Base-by-base conservation (phyloP, 805 yeast species). In the Candida insectalens region DNA sequence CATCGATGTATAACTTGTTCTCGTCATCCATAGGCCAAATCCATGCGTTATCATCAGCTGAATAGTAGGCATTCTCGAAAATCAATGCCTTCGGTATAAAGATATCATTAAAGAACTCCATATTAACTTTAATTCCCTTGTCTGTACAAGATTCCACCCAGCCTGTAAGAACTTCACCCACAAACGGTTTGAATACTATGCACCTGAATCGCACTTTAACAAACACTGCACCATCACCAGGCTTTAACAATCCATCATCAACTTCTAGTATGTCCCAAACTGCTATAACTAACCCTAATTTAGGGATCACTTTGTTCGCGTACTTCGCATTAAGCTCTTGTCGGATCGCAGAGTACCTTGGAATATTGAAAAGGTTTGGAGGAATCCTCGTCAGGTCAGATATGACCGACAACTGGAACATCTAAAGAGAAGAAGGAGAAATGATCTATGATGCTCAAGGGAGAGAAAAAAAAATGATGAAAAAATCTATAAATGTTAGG, bases 171-270 rank as follows among this genome's bases (percentile, higher is more conserved):
- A 89, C 74, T 53, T 92, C 98, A 7, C 98, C 98, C 1, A 84
- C 77, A 56, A 89, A 89, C 1, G 98, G 98, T 43, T 88, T 82
- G 69, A 92, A 92, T 2, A 89, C 78, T 7, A 88, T 63, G 30
- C 81, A 65, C 33, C 96, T 61, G 50, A 87, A 83, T 36, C 64
- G 69, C 14, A 80, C 83, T 42, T 78, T 81, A 27, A 84, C 76
- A 47, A 68, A 88, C 4, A 85, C 69, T 2, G 88, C 85, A 6
- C 98, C 97, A 57, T 92, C 97, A 6, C 98, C 97, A 2, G 95
- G 95, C 47, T 77, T 81, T 39, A 92, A 64, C 42, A 83, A 66
- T 4, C 97, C 98, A 46, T 92, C 97, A 32, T 83, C 83, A 18
- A 82, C 76, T n/a, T 69, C 69, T 29, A 77, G 58, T 4, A 92